Conservation (phyloP, 148 eudicot species). For the Vaccinium myrtillus region DNA sequence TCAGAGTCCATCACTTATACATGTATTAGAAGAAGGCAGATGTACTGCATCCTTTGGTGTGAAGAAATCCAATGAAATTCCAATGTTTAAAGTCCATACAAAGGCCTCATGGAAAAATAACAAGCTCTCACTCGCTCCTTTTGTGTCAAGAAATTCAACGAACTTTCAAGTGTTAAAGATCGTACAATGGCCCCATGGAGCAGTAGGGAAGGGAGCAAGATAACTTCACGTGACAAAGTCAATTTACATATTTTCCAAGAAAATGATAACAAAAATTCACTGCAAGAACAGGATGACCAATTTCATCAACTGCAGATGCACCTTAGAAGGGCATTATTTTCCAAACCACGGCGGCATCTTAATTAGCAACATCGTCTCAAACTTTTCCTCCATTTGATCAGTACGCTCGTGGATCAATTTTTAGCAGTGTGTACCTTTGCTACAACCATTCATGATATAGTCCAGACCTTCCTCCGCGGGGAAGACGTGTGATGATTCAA, state of each 20-base stretch:
- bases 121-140: not conserved
- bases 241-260: not conserved
- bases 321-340: not conserved
- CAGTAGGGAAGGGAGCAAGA: not conserved
- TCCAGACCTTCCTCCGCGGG: not conserved
- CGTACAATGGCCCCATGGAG: not conserved
- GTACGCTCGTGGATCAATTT: not conserved
- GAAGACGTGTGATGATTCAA: not conserved
- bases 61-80: not conserved
- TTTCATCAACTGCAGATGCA: conserved; percentile 4
- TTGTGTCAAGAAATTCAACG: not conserved
- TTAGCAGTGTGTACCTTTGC: not conserved
- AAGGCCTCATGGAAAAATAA: not conserved
- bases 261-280: conserved; percentile 6
- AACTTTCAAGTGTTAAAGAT: not conserved
- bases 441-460: not conserved
- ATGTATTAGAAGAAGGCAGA: not conserved
- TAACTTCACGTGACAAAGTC: not conserved
- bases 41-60: not conserved
- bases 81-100: not conserved
- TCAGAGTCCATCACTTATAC: not conserved
- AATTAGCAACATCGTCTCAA: not conserved
- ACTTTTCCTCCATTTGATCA: not conserved
- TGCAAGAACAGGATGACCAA: not conserved
- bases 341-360: not conserved